These are phyloP conservation scores for Helotiales sp. DNA, from an alignment of 2,329 filamentous ascomycete genomes.

Conservation along the genomic window DNA sequence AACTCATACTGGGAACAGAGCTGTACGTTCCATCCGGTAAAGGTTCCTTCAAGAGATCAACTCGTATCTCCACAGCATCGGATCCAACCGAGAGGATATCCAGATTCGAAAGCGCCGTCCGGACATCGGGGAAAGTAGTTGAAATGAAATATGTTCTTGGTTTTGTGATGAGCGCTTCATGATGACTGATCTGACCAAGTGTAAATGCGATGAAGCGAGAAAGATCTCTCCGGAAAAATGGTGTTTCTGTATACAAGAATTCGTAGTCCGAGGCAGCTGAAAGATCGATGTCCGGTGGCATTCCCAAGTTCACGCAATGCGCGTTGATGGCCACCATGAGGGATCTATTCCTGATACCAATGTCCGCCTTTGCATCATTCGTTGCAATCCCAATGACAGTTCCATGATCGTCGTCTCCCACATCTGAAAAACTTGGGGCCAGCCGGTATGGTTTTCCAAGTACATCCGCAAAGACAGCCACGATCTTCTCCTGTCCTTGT, in stretches of 20 bases:
- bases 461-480: slow-evolving; percentile 77
- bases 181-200: slow-evolving; percentile 77
- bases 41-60: slow-evolving; percentile 79
- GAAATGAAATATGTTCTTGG: slow-evolving; percentile 83
- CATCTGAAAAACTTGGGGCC: slow-evolving; percentile 58
- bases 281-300: slow-evolving; percentile 68
- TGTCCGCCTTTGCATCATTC: slow-evolving; percentile 59
- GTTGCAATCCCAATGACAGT: slow-evolving; percentile 71
- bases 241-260: slow-evolving; percentile 77
- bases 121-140: slow-evolving; percentile 86
- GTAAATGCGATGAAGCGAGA: slow-evolving; percentile 80
- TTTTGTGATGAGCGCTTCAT: slow-evolving; percentile 78
- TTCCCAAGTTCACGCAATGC: slow-evolving; percentile 74
- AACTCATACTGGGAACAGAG: slow-evolving; percentile 76
- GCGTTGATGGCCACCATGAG: slow-evolving; percentile 74
- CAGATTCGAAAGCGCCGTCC: slow-evolving; percentile 80
- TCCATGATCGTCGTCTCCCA: slow-evolving; percentile 60
- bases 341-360: slow-evolving; percentile 61
- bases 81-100: slow-evolving; percentile 87
- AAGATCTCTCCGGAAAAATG: slow-evolving; percentile 76
- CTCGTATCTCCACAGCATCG: slow-evolving; percentile 83
- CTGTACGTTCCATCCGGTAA: slow-evolving; percentile 65
- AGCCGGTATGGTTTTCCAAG: slow-evolving; percentile 74
- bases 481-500: slow-evolving; percentile 73
- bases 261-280: slow-evolving; percentile 81